Percentiles rank a stretch among this genome's conserved stretches.
These are phyloP conservation scores for Otatea glauca DNA, from an alignment of 176 grass and related monocot genomes.

Conservation along the genomic window DNA sequence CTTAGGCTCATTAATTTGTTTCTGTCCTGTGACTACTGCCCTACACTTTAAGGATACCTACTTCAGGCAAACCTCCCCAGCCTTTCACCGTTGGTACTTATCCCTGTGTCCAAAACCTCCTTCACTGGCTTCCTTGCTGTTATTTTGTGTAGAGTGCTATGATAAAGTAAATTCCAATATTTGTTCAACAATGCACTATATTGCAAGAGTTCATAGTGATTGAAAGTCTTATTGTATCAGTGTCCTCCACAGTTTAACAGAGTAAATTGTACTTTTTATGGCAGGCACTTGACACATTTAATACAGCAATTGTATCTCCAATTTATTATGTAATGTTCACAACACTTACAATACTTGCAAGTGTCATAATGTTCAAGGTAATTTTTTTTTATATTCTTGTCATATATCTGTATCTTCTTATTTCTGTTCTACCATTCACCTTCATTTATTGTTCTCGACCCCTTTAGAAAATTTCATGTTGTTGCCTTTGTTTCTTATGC, in stretches of 20 bases:
- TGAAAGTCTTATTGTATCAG: not conserved
- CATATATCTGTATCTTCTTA: conserved; percentile 1
- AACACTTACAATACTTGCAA: conserved; percentile 89
- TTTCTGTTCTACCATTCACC: conserved; percentile 9
- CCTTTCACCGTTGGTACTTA: not conserved
- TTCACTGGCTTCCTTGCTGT: not conserved
- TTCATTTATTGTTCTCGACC: not conserved
- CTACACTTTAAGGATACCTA: not conserved
- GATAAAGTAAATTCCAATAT: not conserved
- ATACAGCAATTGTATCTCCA: conserved; percentile 95
- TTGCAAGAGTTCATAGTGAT: not conserved
- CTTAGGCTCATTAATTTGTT: not conserved
- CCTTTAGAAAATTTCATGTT: not conserved
- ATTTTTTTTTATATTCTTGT: conserved; percentile 25
- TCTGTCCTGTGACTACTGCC: not conserved
- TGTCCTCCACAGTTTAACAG: not conserved
- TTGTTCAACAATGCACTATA: conserved; percentile 1
- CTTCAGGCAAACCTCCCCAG: not conserved
- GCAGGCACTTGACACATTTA: conserved; percentile 94
- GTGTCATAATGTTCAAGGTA: conserved; percentile 99
- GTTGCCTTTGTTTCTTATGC: conserved; percentile 21
- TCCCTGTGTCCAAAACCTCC: not conserved
- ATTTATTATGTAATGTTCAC: conserved; percentile 99
- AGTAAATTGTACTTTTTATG: conserved; percentile 17
- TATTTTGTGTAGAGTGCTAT: not conserved